phyloP scores from a whole-genome alignment of 2,329 filamentous ascomycete species.

The Bretziella fagacearum region DNA sequence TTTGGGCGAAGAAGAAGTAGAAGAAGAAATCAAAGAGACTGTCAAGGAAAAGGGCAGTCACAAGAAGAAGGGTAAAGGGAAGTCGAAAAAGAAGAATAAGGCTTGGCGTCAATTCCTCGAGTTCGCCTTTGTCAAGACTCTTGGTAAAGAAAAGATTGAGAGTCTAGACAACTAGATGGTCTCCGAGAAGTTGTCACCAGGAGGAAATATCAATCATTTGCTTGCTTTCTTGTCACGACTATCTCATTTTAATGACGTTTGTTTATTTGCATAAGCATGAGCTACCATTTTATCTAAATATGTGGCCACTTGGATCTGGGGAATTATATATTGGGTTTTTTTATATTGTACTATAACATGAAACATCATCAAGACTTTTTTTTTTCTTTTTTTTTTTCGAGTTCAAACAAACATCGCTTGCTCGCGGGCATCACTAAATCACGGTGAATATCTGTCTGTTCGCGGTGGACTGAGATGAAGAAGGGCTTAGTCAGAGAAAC shows the following conservation, averaged over 20 bases:
- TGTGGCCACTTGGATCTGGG: no score
- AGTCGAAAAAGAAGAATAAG: constrained; percentile 43
- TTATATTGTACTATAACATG: not conserved
- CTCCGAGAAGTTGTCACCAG: no score
- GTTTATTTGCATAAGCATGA: no score
- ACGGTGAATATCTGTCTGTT: not conserved
- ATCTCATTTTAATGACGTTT: not conserved
- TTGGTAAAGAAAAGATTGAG: constrained; percentile 47
- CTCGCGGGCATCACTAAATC: not conserved
- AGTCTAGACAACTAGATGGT: constrained; percentile 20
- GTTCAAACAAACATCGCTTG: constrained; percentile 4
- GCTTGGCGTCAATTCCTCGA: constrained; percentile 62
- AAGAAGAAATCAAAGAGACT: constrained; percentile 20
- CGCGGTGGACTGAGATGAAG: not conserved
- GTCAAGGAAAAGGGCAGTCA: constrained; percentile 19
- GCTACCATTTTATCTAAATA: no score
- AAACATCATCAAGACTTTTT: constrained; percentile 2
- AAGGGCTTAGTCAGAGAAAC: constrained; percentile 11
- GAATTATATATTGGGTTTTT: not conserved
- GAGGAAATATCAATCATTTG: no score
- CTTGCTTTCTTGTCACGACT: not conserved
- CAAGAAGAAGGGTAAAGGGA: constrained; percentile 32
- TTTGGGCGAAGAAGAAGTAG: constrained; percentile 18
- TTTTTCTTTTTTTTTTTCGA: no score
- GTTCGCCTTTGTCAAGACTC: constrained; percentile 64